phyloP scores from a whole-genome alignment of 140 eudicot species.

The Oenanthe javanica region DNA sequence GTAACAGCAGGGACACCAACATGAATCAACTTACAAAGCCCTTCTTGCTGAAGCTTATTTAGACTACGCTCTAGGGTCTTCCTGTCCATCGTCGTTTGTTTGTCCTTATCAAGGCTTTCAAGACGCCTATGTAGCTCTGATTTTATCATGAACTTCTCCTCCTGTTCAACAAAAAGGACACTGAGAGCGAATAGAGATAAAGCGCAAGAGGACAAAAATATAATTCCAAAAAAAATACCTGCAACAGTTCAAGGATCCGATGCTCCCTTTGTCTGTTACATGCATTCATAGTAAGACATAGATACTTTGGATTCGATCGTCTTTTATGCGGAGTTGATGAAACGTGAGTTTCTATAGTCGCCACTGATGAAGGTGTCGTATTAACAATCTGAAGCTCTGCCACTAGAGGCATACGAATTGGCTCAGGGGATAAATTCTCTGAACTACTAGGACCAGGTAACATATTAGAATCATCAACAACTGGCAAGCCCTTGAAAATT shows the following conservation, averaged over 20 bases:
- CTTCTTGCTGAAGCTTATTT: conserved; percentile 67
- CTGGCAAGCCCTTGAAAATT: conserved; percentile 17
- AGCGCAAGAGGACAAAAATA: conserved; percentile 3
- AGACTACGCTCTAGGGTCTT: conserved; percentile 66
- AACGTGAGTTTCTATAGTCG: conserved; percentile 26
- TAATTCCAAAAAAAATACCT: conserved; percentile 32
- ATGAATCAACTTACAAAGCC: conserved; percentile 61
- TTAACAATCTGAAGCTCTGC: conserved; percentile 29
- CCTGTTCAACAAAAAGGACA: conserved; percentile 31
- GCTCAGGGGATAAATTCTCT: conserved; percentile 21
- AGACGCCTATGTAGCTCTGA: conserved; percentile 70
- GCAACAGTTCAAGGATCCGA: conserved; percentile 58
- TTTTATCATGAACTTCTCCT: conserved; percentile 64
- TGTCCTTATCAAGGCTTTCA: conserved; percentile 63
- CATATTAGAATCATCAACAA: conserved; percentile 16
- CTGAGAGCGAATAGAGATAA: background rate
- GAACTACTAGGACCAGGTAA: conserved; percentile 22
- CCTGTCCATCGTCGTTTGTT: conserved; percentile 61
- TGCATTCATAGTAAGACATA: conserved; percentile 47
- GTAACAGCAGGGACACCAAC: conserved; percentile 66
- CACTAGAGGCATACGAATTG: conserved; percentile 15
- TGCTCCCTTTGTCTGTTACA: conserved; percentile 62
- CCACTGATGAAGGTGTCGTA: conserved; percentile 17
- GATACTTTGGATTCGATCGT: conserved; percentile 50
- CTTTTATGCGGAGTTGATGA: conserved; percentile 29